Conservation (phyloP, 2,329 filamentous ascomycete species). For the Talaromyces sp. region DNA sequence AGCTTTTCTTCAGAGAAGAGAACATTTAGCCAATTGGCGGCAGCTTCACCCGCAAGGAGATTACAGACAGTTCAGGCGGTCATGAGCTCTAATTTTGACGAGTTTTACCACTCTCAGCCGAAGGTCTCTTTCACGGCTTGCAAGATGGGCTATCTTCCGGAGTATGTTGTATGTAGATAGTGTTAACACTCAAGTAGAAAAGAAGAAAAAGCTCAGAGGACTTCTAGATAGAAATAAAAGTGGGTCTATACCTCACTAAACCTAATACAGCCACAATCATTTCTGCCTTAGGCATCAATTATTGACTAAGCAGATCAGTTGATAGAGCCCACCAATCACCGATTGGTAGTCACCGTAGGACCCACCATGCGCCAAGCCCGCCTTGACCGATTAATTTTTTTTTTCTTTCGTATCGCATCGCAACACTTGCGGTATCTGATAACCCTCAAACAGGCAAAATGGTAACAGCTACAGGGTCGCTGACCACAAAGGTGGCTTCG, state of each 20-base stretch:
- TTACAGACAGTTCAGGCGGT: neutral
- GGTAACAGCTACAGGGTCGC: constrained; percentile 31
- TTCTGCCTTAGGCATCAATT: neutral
- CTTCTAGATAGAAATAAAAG: neutral
- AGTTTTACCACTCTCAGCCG: neutral
- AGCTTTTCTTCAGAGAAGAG: too few species aligned
- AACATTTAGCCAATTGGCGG: too few species aligned
- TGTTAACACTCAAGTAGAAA: neutral
- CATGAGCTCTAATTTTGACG: neutral
- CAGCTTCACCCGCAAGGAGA: neutral
- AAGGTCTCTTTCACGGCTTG: neutral
- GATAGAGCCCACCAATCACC: neutral
- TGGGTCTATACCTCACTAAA: neutral
- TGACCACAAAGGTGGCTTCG: constrained; percentile 36
- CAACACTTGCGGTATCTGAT: constrained; percentile 21
- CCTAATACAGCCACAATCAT: neutral
- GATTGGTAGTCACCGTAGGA: neutral
- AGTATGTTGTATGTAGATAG: neutral
- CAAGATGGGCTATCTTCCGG: neutral
- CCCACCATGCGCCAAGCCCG: constrained; percentile 7
- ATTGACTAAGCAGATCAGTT: neutral
- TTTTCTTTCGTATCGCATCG: constrained; percentile 20
- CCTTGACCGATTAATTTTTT: constrained; percentile 23
- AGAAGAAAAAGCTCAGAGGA: neutral
- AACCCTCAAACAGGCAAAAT: constrained; percentile 24